A percentile compares a stretch with the other conserved stretches of the same genome.
phyloP scores from a whole-genome alignment of 208 protist species.

The Endotrypanum monterogeii region DNA sequence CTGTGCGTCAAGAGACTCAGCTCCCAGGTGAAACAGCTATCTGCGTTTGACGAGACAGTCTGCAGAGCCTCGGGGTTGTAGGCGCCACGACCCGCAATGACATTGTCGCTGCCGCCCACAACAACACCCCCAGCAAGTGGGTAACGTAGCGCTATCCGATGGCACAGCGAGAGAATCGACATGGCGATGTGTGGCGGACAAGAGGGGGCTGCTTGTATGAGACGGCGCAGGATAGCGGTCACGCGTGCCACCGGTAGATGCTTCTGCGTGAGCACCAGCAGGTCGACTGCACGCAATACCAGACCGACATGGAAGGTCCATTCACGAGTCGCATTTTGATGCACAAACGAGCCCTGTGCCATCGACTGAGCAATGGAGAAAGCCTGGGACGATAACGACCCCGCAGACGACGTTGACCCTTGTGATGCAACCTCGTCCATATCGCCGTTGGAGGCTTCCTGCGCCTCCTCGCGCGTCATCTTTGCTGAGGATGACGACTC shows the following conservation, averaged over 20 bases:
- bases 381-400: conserved; percentile 88
- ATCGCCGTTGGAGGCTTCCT: conserved; percentile 36
- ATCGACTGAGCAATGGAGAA: conserved; percentile 93
- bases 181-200: conserved; percentile 88
- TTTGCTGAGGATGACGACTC: conserved; percentile 54
- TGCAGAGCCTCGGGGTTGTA: conserved; percentile 88
- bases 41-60: conserved; percentile 80
- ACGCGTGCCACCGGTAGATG: conserved; percentile 84
- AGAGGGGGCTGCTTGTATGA: conserved; percentile 64
- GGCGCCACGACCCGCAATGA: conserved; percentile 79
- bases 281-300: conserved; percentile 86
- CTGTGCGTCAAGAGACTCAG: conserved; percentile 68
- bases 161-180: conserved; percentile 75
- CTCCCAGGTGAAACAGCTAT: conserved; percentile 92
- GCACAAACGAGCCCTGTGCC: conserved; percentile 75
- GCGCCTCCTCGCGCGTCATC: conserved; percentile 57
- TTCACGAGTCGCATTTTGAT: conserved; percentile 82
- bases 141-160: conserved; percentile 85
- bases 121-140: conserved; percentile 78
- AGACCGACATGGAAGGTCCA: conserved; percentile 90
- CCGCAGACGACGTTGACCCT: conserved; percentile 83
- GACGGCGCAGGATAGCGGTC: conserved; percentile 84
- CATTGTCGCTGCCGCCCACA: conserved; percentile 89
- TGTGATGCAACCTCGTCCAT: conserved; percentile 77
- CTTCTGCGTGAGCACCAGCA: conserved; percentile 91